A percentile compares a stretch with the other conserved stretches of the same genome.
Conservation (phyloP, 2,329 filamentous ascomycete species). For the Canariomyces notabilis region DNA sequence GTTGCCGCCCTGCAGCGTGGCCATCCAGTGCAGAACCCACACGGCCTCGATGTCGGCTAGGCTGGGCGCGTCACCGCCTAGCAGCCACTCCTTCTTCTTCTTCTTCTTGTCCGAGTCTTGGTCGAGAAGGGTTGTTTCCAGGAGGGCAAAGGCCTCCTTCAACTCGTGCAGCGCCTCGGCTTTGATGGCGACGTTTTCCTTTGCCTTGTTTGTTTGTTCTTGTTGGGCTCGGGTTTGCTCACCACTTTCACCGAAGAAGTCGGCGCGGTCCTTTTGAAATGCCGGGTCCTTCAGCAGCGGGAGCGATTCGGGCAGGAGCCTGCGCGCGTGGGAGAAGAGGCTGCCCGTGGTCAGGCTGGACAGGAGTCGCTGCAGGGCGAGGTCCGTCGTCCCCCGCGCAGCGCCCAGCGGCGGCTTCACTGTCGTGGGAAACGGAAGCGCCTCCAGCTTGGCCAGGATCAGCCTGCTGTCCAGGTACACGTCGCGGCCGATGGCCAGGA, state of each 20-base stretch:
- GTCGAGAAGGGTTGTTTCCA: slow-evolving; percentile 58
- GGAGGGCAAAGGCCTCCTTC: slow-evolving; percentile 46
- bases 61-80: slow-evolving; percentile 46
- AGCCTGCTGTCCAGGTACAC: slow-evolving; percentile 66
- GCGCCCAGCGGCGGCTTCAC: slow-evolving; percentile 35
- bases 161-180: slow-evolving; percentile 55
- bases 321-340: slow-evolving; percentile 49
- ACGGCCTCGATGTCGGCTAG: slow-evolving; percentile 65
- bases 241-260: slow-evolving; percentile 31
- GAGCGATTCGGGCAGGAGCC: slow-evolving; percentile 52
- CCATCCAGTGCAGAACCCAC: slow-evolving; percentile 65
- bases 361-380: slow-evolving; percentile 47
- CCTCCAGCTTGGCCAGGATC: slow-evolving; percentile 61
- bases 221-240: too few species aligned
- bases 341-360: slow-evolving; percentile 37
- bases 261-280: slow-evolving; percentile 54
- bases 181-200: slow-evolving; percentile 29
- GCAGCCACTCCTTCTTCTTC: slow-evolving; percentile 61
- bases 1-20: slow-evolving; percentile 46
- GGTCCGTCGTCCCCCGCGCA: slow-evolving; percentile 33
- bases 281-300: slow-evolving; percentile 51
- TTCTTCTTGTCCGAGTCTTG: too few species aligned
- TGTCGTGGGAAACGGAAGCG: slow-evolving; percentile 48
- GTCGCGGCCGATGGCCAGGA: slow-evolving; percentile 61
- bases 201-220: too few species aligned